Conservation (phyloP, 2,329 filamentous ascomycete genomes). For the Xylaria sp. region DNA sequence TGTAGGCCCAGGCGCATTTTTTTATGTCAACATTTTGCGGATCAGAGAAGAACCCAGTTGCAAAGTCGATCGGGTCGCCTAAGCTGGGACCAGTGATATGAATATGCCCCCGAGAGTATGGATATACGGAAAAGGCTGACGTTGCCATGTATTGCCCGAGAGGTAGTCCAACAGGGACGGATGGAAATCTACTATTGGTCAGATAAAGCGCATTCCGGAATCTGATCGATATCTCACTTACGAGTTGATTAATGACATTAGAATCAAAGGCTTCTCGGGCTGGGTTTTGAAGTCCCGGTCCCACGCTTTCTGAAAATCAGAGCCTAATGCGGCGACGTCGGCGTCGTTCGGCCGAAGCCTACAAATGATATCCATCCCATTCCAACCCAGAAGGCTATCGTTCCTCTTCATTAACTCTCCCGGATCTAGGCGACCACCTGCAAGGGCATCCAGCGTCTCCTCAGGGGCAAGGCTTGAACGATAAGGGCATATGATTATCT, state of each 20-base stretch:
- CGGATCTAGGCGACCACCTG: slow-evolving; percentile 36
- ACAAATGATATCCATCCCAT: slow-evolving; percentile 60
- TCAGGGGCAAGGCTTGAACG: slow-evolving; percentile 57
- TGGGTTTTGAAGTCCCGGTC: slow-evolving; percentile 57
- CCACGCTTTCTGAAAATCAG: slow-evolving; percentile 61
- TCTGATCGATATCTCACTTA: background rate
- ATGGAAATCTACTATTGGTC: background rate
- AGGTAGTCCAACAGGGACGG: background rate
- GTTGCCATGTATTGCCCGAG: background rate
- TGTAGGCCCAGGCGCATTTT: slow-evolving; percentile 71
- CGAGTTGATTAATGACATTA: slow-evolving; percentile 53
- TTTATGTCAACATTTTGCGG: slow-evolving; percentile 61
- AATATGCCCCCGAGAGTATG: background rate
- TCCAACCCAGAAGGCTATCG: slow-evolving; percentile 60
- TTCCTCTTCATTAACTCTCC: slow-evolving; percentile 40
- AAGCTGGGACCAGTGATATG: slow-evolving; percentile 6
- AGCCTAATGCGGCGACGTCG: slow-evolving; percentile 61
- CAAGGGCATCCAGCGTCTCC: slow-evolving; percentile 54
- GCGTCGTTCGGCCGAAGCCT: slow-evolving; percentile 64
- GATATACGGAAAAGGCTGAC: background rate
- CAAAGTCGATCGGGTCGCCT: background rate
- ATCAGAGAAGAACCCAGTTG: slow-evolving; percentile 48
- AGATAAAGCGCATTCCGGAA: background rate
- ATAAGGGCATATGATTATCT: slow-evolving; percentile 62
- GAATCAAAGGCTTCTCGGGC: slow-evolving; percentile 56